These are phyloP conservation scores for Chlamydomonas reinhardtii DNA, from an alignment of 163 green algal genomes.

Conservation along the genomic window DNA sequence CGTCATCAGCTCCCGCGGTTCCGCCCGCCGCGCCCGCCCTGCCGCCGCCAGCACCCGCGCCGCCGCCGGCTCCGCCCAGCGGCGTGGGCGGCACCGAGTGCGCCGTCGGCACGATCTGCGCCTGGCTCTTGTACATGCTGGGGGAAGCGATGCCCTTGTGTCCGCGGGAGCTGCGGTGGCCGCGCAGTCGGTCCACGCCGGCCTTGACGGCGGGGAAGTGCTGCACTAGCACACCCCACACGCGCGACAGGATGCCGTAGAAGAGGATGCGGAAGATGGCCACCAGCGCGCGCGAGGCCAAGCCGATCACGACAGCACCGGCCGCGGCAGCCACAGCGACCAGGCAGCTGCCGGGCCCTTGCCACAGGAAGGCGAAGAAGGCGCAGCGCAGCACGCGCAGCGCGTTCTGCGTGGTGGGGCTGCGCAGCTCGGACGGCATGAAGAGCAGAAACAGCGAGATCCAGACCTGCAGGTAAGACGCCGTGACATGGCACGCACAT, in stretches of 20 bases:
- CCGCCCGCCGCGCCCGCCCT: too few relatives aligned
- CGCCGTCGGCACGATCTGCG: too few relatives aligned
- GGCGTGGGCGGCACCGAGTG: too few relatives aligned
- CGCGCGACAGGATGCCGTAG: slow-evolving; percentile 1
- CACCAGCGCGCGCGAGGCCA: background rate
- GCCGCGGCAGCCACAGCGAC: background rate
- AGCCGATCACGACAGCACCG: background rate
- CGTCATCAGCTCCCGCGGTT: too few relatives aligned
- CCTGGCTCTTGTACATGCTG: background rate
- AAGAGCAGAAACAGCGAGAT: slow-evolving; percentile 28
- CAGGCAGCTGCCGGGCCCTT: slow-evolving; percentile 28
- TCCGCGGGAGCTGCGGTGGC: background rate
- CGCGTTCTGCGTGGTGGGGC: background rate
- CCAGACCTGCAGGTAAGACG: slow-evolving; percentile 15
- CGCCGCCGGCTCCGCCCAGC: too few relatives aligned
- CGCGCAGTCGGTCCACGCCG: background rate
- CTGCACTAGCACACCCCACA: background rate
- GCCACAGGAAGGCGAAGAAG: slow-evolving; percentile 7
- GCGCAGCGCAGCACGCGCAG: slow-evolving; percentile 23
- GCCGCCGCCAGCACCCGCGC: background rate
- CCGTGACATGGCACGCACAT: too few relatives aligned
- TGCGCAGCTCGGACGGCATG: background rate
- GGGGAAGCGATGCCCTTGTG: background rate
- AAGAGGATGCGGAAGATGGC: slow-evolving; percentile 18
- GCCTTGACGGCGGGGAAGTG: background rate